Evolutionary conservation across 345 rosid genomes (phyloP), one percentile per base, ranked within the genome.

Genomic region (Erucastrum elatum): DNA sequence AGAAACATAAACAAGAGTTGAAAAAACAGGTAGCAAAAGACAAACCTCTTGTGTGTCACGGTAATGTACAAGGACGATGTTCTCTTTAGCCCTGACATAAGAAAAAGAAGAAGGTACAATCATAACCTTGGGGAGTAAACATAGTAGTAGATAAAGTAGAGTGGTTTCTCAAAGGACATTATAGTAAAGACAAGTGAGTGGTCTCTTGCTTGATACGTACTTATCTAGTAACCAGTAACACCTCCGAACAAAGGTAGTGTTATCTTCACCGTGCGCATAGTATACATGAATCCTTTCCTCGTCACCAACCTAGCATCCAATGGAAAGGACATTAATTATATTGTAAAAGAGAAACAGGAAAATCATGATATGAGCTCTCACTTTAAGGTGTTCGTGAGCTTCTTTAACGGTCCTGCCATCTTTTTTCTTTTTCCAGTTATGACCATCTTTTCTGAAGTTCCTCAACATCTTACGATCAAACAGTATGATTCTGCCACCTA

Each of bases 171-270:
- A 21, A 78, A 64, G 53, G 31, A 13, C 39, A 39, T 5, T 13
- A 25, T 6, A 15, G 70, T 11, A 62, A 33, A 25, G 39, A 74
- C 27, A 81, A 71, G 58, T 21, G 25, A 21, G 70, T 61, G 70
- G 44, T 37, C 6, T n/a, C 70, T 68, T 73, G 77, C 72, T 70
- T 59, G 74, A 71, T 74, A 79, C 97, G 56, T 89, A 95, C 99
- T 93, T 95, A 82, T 95, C 98, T 37, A 95, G 97, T 76, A 95
- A 89, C 99, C 99, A 95, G 65, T 95, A 95, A 87, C 98, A 93
- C 84, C 99, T 89, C 51, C 99, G 99, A 56, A 93, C 98, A 80
- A 95, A 95, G 44, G 99, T 91, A 15, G 91, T 87, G 61, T 82
- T 89, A 80, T 90, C 98, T 82, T 89, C 89, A 35, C 99, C 99